Percentiles rank a stretch among this genome's conserved stretches.
phyloP scores from a whole-genome alignment of 2,329 filamentous ascomycete genomes.

The Dactylellina sp. region DNA sequence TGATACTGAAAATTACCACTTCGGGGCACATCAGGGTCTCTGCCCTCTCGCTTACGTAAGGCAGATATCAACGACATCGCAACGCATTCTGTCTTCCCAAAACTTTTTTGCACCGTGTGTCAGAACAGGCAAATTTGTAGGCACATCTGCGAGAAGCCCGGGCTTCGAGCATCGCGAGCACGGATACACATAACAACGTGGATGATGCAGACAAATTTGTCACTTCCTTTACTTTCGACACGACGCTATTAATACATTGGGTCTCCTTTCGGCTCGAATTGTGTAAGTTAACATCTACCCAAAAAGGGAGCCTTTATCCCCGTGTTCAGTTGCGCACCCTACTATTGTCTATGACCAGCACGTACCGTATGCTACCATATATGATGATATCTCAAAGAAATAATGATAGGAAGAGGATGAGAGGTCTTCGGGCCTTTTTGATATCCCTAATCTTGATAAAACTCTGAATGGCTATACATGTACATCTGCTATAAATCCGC shows the following conservation, averaged over 20 bases:
- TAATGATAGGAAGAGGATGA: constrained; percentile 56
- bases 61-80: constrained; percentile 24
- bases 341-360: neutral
- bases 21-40: constrained; percentile 33
- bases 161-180: too few species aligned
- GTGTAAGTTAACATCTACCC: neutral
- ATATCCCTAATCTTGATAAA: constrained; percentile 42
- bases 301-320: neutral
- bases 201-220: neutral
- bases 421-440: constrained; percentile 33
- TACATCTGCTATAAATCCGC: neutral
- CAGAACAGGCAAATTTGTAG: too few species aligned
- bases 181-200: neutral
- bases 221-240: neutral
- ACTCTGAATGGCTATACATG: constrained; percentile 27
- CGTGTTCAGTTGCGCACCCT: neutral
- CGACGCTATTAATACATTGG: neutral
- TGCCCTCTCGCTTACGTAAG: constrained; percentile 48
- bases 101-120: too few species aligned
- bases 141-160: too few species aligned
- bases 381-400: constrained; percentile 47
- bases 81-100: constrained; percentile 25
- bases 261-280: neutral
- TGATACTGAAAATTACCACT: constrained; percentile 47
- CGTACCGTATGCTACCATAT: constrained; percentile 6